Evolutionary conservation across 305 asterid species (phyloP).

Genomic region (Lippia alba): DNA sequence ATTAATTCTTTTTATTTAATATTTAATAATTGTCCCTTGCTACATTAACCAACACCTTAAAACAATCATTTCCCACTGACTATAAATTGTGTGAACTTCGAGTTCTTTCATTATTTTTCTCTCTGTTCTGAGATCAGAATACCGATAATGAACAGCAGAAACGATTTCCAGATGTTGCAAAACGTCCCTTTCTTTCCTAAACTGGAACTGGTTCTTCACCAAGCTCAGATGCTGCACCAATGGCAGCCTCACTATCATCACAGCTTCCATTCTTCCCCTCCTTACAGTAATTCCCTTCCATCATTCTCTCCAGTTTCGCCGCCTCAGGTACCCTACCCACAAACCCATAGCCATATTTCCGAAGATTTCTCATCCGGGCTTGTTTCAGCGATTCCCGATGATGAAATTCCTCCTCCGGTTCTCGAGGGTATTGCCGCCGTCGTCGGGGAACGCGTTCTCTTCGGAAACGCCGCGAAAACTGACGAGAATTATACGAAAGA

Average conservation of each 20-base stretch:
- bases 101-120: constrained; percentile 26
- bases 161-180: constrained; percentile 29
- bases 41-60: constrained; percentile 6
- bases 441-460: constrained; percentile 59
- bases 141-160: constrained; percentile 3
- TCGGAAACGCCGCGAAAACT: constrained; percentile 34
- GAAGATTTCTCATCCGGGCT: not conserved
- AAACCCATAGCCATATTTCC: not conserved
- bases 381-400: not conserved
- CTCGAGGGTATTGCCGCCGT: constrained; percentile 57
- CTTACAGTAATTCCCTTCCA: not conserved
- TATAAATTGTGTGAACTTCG: constrained; percentile 47
- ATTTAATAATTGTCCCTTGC: not conserved
- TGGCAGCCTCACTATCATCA: constrained; percentile 9
- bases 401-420: constrained; percentile 32
- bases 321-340: constrained; percentile 15
- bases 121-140: not conserved
- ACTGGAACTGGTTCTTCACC: constrained; percentile 23
- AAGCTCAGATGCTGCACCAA: constrained; percentile 17
- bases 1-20: not conserved
- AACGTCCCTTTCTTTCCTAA: constrained; percentile 42
- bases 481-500: not conserved
- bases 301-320: constrained; percentile 32
- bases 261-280: constrained; percentile 9
- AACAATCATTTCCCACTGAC: constrained; percentile 35